Evolutionary conservation across 345 rosid genomes (phyloP).

Genomic region (Reutealis trisperma): DNA sequence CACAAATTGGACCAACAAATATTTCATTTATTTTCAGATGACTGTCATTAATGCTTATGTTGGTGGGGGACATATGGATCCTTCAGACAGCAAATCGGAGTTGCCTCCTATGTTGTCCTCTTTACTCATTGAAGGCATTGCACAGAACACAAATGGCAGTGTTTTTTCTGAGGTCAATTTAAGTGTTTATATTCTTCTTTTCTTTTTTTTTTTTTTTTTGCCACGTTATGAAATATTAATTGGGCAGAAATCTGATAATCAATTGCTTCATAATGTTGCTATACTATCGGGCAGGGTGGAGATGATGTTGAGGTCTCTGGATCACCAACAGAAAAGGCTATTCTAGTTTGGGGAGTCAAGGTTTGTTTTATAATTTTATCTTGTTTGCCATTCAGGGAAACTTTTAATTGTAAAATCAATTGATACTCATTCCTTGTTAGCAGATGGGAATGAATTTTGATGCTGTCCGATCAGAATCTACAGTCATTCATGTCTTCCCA

Average conservation of each 20-base stretch:
- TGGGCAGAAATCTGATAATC: background rate
- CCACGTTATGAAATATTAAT: background rate
- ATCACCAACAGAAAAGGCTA: slow-evolving; percentile 97
- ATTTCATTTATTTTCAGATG: slow-evolving; percentile 56
- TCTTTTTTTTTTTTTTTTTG: background rate
- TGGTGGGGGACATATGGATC: slow-evolving; percentile 62
- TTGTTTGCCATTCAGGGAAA: background rate
- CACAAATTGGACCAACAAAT: background rate
- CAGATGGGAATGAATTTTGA: slow-evolving; percentile 96
- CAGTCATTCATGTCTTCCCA: slow-evolving; percentile 78
- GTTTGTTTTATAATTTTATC: background rate
- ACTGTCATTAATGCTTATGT: slow-evolving; percentile 91
- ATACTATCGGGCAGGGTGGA: slow-evolving; percentile 55
- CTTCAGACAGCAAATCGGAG: slow-evolving; percentile 38
- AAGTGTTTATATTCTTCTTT: too few relatives aligned
- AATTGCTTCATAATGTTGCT: background rate
- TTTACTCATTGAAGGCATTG: slow-evolving; percentile 56
- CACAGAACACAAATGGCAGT: slow-evolving; percentile 84
- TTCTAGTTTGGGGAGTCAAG: slow-evolving; percentile 89
- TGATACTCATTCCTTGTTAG: slow-evolving; percentile 10
- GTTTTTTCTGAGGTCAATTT: slow-evolving; percentile 68
- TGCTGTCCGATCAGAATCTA: slow-evolving; percentile 62
- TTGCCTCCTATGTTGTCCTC: slow-evolving; percentile 39
- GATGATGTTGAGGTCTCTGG: slow-evolving; percentile 81
- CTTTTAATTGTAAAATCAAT: background rate